Evolutionary conservation across 768 basidiomycete genomes (phyloP), one percentile per base, ranked within the genome.

Genomic region (Rhodotorula toruloides): DNA sequence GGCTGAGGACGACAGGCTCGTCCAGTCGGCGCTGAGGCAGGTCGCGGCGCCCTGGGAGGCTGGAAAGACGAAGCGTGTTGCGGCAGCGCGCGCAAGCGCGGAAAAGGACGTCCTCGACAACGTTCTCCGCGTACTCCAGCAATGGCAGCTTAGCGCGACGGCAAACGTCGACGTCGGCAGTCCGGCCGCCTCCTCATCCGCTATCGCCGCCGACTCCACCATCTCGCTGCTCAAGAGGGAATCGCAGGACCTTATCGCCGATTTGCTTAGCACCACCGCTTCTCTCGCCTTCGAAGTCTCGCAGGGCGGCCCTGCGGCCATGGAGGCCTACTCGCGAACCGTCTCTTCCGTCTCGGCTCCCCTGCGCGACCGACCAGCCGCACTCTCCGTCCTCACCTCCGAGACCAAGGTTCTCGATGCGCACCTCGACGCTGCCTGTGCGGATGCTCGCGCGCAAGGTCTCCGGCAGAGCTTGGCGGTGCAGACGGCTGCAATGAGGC

Each of bases 1-100:
- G 37, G 87, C 87, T 6, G 81, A 86, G 47, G 76, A 81, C 75
- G 82, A 58, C 19, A 37, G 63, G 27, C 65, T 61, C 27, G 69
- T 63, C 5, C 27, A 61, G 42, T 40, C 42, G 21, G 63, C 62
- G 14, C 39, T 65, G 31, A 31, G 58, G 25, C 54, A 37, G 17
- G 34, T 71, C 19, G 44, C 44, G 10, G 27, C 48, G 22, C n/a
- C 32, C 21, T 71, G 65, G 65, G 62, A 71, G 12, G 42, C 58
- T 21, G 61, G 64, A 10, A 61, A 49, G 46, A 3, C 39, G 17
- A 55, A 50, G 44, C 50, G 44, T 19, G 59, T 57, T 4, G 55
- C 55, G 19, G 37, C 61, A 27, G 65, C 52, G 21, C 36, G 50
- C 17, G 62, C 65, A 14, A 47, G 10, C 6, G 34, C 50, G n/a